These are phyloP conservation scores for Paramecium primaurelia DNA, from an alignment of 73 alveolate genomes.

Conservation along the genomic window DNA sequence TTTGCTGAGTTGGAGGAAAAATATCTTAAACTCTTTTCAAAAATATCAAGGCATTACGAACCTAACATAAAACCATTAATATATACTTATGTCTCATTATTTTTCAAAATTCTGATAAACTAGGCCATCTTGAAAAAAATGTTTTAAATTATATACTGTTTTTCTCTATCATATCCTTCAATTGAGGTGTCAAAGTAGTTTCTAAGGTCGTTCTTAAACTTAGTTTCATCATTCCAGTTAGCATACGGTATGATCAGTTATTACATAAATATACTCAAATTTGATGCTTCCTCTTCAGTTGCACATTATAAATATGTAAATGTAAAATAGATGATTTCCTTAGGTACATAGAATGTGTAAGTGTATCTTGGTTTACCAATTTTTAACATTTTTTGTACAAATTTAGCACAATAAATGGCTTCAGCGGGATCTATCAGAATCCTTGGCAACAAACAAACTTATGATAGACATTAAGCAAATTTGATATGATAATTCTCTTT, in stretches of 20 bases:
- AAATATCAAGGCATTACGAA: conserved; percentile 40
- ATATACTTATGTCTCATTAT: background rate
- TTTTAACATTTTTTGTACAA: background rate
- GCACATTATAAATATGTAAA: conserved; percentile 26
- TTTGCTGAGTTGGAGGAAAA: conserved; percentile 2
- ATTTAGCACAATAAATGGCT: conserved; percentile 44
- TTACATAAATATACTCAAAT: conserved; percentile 22
- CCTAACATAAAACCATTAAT: background rate
- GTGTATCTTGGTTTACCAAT: conserved; percentile 10
- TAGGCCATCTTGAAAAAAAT: background rate
- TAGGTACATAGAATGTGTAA: background rate
- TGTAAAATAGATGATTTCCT: background rate
- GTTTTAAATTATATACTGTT: background rate
- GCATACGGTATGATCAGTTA: conserved; percentile 22
- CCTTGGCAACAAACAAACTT: conserved; percentile 32
- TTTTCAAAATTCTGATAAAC: background rate
- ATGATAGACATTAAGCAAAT: background rate
- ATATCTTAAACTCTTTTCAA: conserved; percentile 2
- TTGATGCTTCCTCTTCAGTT: background rate
- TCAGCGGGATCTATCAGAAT: conserved; percentile 33
- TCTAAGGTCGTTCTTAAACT: background rate
- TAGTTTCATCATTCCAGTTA: conserved; percentile 31
- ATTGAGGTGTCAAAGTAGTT: background rate
- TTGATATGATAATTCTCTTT: background rate
- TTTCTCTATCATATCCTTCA: background rate